phyloP scores from a whole-genome alignment of 2,329 filamentous ascomycete genomes.

The Endoconidiophora polonica region DNA sequence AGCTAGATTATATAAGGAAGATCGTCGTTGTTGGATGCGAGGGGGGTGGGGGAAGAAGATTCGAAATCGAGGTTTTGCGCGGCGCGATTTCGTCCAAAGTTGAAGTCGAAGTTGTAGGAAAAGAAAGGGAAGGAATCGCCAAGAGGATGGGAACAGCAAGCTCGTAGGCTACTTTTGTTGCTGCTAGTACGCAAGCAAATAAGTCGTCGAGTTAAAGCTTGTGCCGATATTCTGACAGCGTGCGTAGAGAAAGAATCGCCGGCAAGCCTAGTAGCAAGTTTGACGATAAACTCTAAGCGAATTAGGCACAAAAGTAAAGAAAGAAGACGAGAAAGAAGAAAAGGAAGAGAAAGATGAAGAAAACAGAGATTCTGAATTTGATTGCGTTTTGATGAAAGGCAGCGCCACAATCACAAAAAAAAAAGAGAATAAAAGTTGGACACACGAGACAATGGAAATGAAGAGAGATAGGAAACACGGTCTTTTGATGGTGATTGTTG shows the following conservation, averaged over 20 bases:
- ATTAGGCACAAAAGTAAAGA: not conserved
- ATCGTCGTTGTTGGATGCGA: not conserved
- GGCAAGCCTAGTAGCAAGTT: too few relatives aligned
- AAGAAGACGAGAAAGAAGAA: not conserved
- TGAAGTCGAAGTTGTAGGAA: not conserved
- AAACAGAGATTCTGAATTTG: too few relatives aligned
- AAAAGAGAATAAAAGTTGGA: too few relatives aligned
- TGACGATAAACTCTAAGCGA: not conserved
- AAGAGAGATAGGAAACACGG: not conserved
- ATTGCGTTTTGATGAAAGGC: too few relatives aligned
- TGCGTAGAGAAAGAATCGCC: too few relatives aligned
- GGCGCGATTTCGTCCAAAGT: not conserved
- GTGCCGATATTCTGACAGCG: too few relatives aligned
- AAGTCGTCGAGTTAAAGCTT: not conserved
- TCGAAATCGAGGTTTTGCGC: not conserved
- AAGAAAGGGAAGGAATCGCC: not conserved
- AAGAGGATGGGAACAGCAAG: not conserved
- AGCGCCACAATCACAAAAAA: too few relatives aligned
- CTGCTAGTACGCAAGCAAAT: not conserved
- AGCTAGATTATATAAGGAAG: slow-evolving; percentile 4
- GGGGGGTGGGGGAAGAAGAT: not conserved
- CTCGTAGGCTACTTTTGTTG: not conserved
- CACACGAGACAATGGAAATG: too few relatives aligned
- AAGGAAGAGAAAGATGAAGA: too few relatives aligned
- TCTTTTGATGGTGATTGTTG: not conserved